These are phyloP conservation scores for Aspergillus diversus DNA, from an alignment of 495 filamentous ascomycete species.

Conservation along the genomic window DNA sequence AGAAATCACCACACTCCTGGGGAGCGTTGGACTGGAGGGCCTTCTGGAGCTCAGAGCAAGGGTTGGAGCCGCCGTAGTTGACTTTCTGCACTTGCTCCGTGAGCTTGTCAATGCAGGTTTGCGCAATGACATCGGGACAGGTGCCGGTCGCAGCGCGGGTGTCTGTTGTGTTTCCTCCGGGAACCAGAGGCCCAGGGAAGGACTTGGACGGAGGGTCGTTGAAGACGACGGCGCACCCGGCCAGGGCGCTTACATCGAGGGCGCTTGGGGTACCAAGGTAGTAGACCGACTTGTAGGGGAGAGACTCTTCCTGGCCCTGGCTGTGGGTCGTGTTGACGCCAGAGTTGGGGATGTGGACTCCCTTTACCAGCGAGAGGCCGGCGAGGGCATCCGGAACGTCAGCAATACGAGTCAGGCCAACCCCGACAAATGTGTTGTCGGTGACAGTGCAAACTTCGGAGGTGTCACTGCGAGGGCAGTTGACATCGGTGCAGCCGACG, in stretches of 20 bases:
- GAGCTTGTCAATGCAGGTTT: conserved; percentile 21
- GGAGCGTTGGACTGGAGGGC: conserved; percentile 3
- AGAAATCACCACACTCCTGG: conserved; percentile 13
- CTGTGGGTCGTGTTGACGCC: conserved; percentile 3
- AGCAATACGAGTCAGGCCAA: conserved; percentile 23
- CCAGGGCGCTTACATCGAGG: not conserved
- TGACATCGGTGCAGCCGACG: conserved; percentile 22
- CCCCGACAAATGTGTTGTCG: conserved; percentile 17
- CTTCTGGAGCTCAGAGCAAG: conserved; percentile 8
- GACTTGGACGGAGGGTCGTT: conserved; percentile 15
- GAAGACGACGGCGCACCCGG: conserved; percentile 22
- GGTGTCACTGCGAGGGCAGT: conserved; percentile 18
- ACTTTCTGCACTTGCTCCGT: conserved; percentile 10
- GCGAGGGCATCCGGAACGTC: conserved; percentile 13
- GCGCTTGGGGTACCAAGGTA: conserved; percentile 19
- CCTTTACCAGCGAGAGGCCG: conserved; percentile 26
- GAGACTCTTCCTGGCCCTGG: conserved; percentile 3
- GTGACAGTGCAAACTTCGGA: conserved; percentile 20
- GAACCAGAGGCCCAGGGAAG: not conserved
- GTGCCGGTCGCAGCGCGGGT: conserved; percentile 16
- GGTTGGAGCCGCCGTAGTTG: not conserved
- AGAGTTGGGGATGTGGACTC: conserved; percentile 18
- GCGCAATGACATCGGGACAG: conserved; percentile 25
- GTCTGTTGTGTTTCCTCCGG: conserved; percentile 11
- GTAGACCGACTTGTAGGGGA: conserved; percentile 19